A percentile compares a stretch with the other conserved stretches of the same genome.
Evolutionary conservation across 495 filamentous ascomycete genomes (phyloP).

Genomic region (Penicillium maclennaniae): DNA sequence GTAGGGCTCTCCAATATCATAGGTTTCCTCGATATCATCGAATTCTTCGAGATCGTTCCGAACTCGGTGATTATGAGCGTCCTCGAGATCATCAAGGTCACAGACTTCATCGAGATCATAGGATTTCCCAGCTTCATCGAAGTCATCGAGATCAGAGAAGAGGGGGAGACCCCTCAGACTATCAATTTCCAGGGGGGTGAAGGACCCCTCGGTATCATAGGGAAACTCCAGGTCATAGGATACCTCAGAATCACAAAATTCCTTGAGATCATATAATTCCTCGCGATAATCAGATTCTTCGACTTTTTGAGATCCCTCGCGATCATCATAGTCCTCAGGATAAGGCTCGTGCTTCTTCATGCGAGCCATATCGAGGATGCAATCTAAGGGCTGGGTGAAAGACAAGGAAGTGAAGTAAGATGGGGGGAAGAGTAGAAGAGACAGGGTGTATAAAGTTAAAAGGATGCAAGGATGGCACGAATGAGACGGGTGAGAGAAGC

Average conservation of each 20-base stretch:
- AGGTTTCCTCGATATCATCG: no score
- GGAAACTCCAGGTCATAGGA: no score
- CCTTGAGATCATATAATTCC: no score
- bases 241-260: no score
- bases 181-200: no score
- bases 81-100: background rate
- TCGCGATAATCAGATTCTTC: background rate
- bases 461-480: background rate
- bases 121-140: no score
- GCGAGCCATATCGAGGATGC: background rate
- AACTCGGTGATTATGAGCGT: no score
- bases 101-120: no score
- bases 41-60: no score
- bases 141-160: background rate
- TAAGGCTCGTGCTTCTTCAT: background rate
- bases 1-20: background rate
- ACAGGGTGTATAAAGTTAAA: background rate
- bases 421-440: background rate
- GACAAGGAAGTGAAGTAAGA: background rate
- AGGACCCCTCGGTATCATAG: no score
- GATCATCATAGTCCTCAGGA: background rate
- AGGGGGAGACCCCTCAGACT: no score
- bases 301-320: no score
- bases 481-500: background rate
- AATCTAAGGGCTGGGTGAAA: background rate